Base-by-base conservation (phyloP, 2,329 filamentous ascomycete species). In the Westerdykella aurantiaca region DNA sequence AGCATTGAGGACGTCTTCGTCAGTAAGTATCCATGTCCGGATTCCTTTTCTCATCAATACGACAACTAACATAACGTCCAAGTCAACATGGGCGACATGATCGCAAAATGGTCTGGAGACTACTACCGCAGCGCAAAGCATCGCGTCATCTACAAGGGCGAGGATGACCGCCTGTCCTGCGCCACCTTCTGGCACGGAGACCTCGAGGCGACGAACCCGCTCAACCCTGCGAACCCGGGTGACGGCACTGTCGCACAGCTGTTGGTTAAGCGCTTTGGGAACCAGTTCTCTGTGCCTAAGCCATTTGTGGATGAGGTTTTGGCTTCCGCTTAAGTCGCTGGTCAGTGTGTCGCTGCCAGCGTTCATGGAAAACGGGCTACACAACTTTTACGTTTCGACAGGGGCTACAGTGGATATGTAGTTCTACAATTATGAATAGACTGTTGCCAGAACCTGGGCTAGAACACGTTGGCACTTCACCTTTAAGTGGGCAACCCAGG, bases 61-160 rank as follows among this genome's bases (percentile, higher is more conserved):
- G 25, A 29, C 9, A 29, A 29, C 9, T 29, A 29, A 29, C 9
- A 4, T 9, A 9, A 29, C 4, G 10, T 3, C 4, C 25, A 9
- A 29, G 25, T 46, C 44, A 46, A 46, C 34, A 43, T 40, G 37
- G 44, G 44, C 6, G 44, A 46, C 14, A 46, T 46, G 44, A 29
- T 51, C 1, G 11, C 45, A 35, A 49, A 42, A 23, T 51, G 46
- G 46, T 42, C 46, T 0, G 49, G 22, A 12, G 46, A 46, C 23
- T 34, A 42, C 14, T 51, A 49, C 13, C 42, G 42, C 22, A 49
- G 46, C 33, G 40, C 46, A 21, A 18, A 25, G 5, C 49, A 51
- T 14, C 39, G 49, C 2, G 49, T 51, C 5, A 46, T 46, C 44
- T 43, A 46, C 31, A 43, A 43, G 37, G 40, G 17, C 4, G 40